Evolutionary conservation across 2,329 filamentous ascomycete species (phyloP).

Genomic region (Talaromyces sp.): DNA sequence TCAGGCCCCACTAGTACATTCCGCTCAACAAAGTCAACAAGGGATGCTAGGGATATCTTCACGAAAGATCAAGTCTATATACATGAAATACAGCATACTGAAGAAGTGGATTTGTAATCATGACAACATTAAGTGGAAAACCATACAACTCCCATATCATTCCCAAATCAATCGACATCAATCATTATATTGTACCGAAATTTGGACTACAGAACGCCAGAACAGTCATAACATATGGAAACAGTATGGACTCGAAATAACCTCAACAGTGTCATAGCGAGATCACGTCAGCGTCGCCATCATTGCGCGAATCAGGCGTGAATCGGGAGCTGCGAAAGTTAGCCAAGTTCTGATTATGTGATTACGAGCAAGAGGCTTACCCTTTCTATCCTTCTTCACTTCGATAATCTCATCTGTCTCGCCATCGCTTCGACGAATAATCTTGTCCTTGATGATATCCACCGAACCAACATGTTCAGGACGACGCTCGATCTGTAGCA

Average conservation of each 20-base stretch:
- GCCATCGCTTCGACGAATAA: constrained; percentile 35
- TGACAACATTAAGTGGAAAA: not conserved
- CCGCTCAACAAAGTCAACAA: not conserved
- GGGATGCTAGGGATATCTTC: not conserved
- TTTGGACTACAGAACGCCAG: constrained; percentile 2
- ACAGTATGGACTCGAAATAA: not conserved
- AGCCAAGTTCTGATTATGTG: not conserved
- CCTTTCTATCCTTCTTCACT: constrained; percentile 88
- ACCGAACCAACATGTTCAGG: constrained; percentile 23
- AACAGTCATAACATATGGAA: not conserved
- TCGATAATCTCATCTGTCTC: constrained; percentile 52
- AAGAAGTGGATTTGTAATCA: not conserved
- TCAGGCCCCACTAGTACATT: not conserved
- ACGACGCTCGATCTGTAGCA: constrained; percentile 55
- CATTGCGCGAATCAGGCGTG: constrained; percentile 65
- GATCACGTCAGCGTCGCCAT: constrained; percentile 64
- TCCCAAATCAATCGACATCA: not conserved
- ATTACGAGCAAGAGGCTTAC: constrained; percentile 63
- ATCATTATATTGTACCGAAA: constrained; percentile 1
- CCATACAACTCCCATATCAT: not conserved
- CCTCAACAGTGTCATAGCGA: not conserved
- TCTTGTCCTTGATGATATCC: constrained; percentile 31
- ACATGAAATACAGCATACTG: not conserved
- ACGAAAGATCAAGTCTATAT: not conserved
- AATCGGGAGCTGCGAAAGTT: constrained; percentile 55